Evolutionary conservation across 768 basidiomycete species (phyloP), one percentile per base, ranked within the genome.

Genomic region (Psilocybe cyanescens): DNA sequence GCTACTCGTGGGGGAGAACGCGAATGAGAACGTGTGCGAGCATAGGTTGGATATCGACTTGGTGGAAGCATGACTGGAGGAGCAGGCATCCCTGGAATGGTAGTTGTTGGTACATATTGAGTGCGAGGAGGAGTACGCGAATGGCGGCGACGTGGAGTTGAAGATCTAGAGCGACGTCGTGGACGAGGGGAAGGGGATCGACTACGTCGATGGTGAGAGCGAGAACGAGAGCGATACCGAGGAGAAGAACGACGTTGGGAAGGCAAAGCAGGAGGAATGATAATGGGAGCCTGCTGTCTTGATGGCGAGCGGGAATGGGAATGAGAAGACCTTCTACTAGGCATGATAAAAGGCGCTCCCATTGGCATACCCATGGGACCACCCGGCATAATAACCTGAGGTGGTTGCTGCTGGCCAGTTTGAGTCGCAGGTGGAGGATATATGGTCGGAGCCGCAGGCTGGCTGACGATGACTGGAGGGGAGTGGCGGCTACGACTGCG

Each of bases 1-100:
- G 63, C 59, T 31, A 67, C 50, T 6, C 59, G 64, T 8, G 62
- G 60, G 28, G 62, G 58, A n/a, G 64, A 59, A 3, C 57, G 62
- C 14, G 70, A 70, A 46, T 30, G 72, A 31, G 71, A 71, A 29
- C 67, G 69, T 28, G 65, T 64, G 29, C 57, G 71, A 24, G 17
- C 16, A 30, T 50, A 45, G 31, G 45, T 39, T 19, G 58, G 45
- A 39, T 54, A 53, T 11, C 37, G 57, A 28, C 44, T 45, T 37
- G 55, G 55, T 4, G 61, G 52, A 44, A 57, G 37, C 37, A 61
- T 57, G 19, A 55, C 44, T 14, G 29, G 65, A 33, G 49, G 17
- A 3, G 24, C 24, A 28, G 63, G 58, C 28, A 35, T 59, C 19
- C 53, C 57, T 47, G 65, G 65, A 49, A 64, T 47, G 24, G 58